phyloP scores from a whole-genome alignment of 1,284 basidiomycete species.

The Malassezia globosa region DNA sequence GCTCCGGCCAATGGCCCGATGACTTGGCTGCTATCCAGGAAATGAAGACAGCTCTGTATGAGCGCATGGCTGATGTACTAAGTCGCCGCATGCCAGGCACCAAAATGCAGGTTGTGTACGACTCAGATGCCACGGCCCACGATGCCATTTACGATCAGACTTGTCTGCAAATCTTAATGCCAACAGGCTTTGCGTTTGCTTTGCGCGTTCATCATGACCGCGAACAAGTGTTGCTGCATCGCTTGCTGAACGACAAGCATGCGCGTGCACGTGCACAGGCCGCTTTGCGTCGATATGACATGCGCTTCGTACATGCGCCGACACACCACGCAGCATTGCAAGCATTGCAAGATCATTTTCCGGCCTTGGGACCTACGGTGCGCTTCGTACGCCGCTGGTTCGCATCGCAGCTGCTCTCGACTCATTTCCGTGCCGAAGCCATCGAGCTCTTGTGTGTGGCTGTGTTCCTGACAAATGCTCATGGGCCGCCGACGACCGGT shows the following conservation, averaged over 20 bases:
- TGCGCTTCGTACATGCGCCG: conserved; percentile 66
- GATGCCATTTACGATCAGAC: conserved; percentile 56
- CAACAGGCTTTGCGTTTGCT: conserved; percentile 76
- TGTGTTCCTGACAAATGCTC: conserved; percentile 50
- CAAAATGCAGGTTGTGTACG: conserved; percentile 45
- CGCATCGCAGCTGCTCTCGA: conserved; percentile 68
- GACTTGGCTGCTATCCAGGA: conserved; percentile 84
- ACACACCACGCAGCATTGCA: conserved; percentile 74
- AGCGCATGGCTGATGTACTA: conserved; percentile 34
- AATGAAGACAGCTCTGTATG: conserved; percentile 74
- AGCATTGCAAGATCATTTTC: conserved; percentile 65
- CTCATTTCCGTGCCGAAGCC: conserved; percentile 63
- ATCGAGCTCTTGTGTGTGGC: conserved; percentile 72
- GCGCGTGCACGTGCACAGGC: conserved; percentile 50
- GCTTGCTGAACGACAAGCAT: conserved; percentile 52
- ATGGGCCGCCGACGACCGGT: conserved; percentile 49
- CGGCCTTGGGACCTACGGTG: conserved; percentile 70
- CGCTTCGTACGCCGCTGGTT: conserved; percentile 88
- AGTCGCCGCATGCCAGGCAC: conserved; percentile 19
- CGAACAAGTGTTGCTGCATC: conserved; percentile 67
- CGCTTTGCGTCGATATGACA: conserved; percentile 59
- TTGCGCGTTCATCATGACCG: conserved; percentile 76
- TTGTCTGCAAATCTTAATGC: conserved; percentile 65
- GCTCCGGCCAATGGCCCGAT: conserved; percentile 86
- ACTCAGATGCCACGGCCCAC: conserved; percentile 49